Percentiles rank a stretch among this genome's conserved stretches.
Evolutionary conservation across 2,329 filamentous ascomycete genomes (phyloP).

Genomic region (Fusarium nurragi): DNA sequence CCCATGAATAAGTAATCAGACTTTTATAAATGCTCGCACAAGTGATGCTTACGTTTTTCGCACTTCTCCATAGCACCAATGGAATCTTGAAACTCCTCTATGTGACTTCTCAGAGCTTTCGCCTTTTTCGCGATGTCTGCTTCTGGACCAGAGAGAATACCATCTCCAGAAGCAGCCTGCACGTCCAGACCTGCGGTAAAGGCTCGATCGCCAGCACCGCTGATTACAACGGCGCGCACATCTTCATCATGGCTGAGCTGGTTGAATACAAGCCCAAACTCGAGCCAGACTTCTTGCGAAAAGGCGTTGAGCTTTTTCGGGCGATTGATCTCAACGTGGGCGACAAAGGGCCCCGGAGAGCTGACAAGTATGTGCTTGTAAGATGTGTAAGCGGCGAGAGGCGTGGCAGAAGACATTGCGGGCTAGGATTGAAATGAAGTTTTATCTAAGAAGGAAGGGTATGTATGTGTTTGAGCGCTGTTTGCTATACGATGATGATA

Average conservation of each 20-base stretch:
- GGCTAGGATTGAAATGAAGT: neutral
- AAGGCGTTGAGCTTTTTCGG: constrained; percentile 90
- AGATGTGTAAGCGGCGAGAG: constrained; percentile 52
- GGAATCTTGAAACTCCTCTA: constrained; percentile 82
- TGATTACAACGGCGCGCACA: constrained; percentile 81
- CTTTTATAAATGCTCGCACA: neutral
- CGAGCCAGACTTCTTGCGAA: constrained; percentile 84
- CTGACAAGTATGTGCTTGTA: constrained; percentile 78
- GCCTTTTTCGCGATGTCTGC: constrained; percentile 73
- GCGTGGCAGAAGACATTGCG: constrained; percentile 39
- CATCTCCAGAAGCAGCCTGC: constrained; percentile 68
- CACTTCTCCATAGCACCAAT: constrained; percentile 83
- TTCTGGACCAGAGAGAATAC: constrained; percentile 52
- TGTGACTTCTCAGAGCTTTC: constrained; percentile 69
- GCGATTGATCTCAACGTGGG: constrained; percentile 92
- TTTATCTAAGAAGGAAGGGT: neutral
- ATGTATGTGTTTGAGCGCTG: neutral
- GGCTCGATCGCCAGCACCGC: constrained; percentile 81
- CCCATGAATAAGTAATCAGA: constrained; percentile 24
- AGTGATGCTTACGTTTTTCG: constrained; percentile 75
- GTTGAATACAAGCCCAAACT: constrained; percentile 77
- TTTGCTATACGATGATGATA: neutral
- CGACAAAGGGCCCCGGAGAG: constrained; percentile 77
- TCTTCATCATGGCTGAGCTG: constrained; percentile 76
- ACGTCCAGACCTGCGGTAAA: constrained; percentile 92